Evolutionary conservation across 306 rosid species (phyloP).

Genomic region (Vachellia pachyceras): DNA sequence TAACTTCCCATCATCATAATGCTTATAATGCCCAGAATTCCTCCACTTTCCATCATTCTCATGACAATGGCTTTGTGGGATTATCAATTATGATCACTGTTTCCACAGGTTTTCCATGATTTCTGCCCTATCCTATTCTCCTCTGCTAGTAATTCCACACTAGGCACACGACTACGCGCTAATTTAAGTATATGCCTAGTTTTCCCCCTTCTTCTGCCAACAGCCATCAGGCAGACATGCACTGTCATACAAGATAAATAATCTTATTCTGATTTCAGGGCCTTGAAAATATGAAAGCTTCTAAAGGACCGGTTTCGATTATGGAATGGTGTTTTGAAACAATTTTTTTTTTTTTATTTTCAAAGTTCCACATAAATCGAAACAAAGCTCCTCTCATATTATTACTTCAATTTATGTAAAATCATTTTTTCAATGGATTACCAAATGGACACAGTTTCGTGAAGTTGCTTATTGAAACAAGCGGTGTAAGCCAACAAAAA

Average conservation of each 20-base stretch:
- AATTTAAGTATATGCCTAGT: no score
- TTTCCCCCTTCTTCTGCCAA: no score
- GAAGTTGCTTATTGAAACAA: no score
- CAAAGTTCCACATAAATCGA: no score
- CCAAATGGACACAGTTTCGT: no score
- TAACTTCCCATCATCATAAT: slow-evolving; percentile 34
- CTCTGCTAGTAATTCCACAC: background rate
- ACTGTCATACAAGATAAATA: background rate
- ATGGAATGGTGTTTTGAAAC: no score
- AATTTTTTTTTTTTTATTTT: no score
- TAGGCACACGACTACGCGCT: no score
- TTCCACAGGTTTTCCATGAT: background rate
- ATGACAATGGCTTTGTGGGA: background rate
- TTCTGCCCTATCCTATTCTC: background rate
- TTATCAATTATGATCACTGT: background rate
- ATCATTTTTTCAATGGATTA: no score
- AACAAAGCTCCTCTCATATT: no score
- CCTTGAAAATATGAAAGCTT: background rate
- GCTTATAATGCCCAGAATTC: slow-evolving; percentile 28
- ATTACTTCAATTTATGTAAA: no score
- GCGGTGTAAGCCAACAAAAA: no score
- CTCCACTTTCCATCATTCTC: background rate
- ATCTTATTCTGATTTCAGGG: background rate
- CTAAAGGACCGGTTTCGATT: background rate
- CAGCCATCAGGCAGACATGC: background rate